Evolutionary conservation across 805 yeast species (phyloP).

Genomic region (Priceomyces castillae): DNA sequence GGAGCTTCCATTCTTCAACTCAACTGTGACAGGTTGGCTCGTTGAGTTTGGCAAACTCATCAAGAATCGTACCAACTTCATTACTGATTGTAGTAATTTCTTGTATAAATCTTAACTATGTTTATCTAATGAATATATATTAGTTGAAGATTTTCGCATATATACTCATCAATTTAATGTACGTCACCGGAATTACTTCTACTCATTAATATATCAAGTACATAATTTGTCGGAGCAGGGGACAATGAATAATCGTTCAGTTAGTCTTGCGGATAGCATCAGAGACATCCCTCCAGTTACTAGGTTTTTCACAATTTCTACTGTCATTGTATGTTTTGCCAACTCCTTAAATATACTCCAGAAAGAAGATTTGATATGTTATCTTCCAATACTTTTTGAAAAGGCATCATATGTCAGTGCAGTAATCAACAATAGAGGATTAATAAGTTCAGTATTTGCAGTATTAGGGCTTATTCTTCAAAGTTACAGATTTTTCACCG

Average conservation of each 20-base stretch:
- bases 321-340: conserved; percentile 44
- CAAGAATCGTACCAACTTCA: conserved; percentile 74
- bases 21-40: conserved; percentile 85
- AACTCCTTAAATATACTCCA: conserved; percentile 19
- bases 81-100: conserved; percentile 8
- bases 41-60: conserved; percentile 67
- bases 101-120: not conserved
- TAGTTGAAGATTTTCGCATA: not conserved
- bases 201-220: too few relatives aligned
- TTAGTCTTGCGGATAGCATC: conserved; percentile 19
- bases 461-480: conserved; percentile 27
- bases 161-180: too few relatives aligned
- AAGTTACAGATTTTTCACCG: conserved; percentile 47
- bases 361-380: conserved; percentile 13
- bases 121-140: not conserved
- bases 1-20: conserved; percentile 85
- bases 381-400: conserved; percentile 11
- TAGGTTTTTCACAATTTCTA: conserved; percentile 49
- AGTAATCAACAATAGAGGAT: conserved; percentile 2
- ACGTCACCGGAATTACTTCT: too few relatives aligned
- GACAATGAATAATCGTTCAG: conserved; percentile 5
- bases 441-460: conserved; percentile 6
- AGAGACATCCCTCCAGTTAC: conserved; percentile 59
- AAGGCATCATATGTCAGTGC: conserved; percentile 5
- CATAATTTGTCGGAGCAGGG: too few relatives aligned